Evolutionary conservation across 1,284 basidiomycete species (phyloP).

Genomic region (Ustilago vetiveriae): DNA sequence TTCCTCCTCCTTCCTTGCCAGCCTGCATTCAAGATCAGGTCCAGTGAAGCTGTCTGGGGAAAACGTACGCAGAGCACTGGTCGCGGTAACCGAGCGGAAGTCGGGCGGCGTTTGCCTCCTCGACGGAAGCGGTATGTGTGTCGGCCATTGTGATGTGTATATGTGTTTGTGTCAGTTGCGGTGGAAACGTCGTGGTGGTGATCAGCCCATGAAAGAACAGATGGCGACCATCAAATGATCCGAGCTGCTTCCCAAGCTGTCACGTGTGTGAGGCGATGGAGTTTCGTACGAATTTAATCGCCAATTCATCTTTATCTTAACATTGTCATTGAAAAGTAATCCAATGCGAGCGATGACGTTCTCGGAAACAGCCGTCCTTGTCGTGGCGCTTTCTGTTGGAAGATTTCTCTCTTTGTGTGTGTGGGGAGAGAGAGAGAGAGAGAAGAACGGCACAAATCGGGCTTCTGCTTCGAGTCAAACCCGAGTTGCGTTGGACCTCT

Average conservation of each 20-base stretch:
- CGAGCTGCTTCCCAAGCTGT: too few relatives aligned
- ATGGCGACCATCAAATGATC: neutral
- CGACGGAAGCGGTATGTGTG: slow-evolving; percentile 77
- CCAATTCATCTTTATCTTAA: too few relatives aligned
- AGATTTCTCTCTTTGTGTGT: too few relatives aligned
- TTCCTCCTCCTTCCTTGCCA: neutral
- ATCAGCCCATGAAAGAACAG: neutral
- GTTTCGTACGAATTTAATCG: too few relatives aligned
- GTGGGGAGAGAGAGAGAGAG: neutral
- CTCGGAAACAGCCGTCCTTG: slow-evolving; percentile 11
- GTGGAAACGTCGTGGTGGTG: neutral
- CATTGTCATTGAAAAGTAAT: too few relatives aligned
- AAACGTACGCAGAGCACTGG: slow-evolving; percentile 85
- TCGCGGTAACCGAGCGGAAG: slow-evolving; percentile 88
- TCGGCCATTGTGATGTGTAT: slow-evolving; percentile 42
- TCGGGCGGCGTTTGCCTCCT: slow-evolving; percentile 79
- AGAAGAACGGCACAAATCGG: slow-evolving; percentile 25
- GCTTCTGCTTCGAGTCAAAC: neutral
- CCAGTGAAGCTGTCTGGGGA: too few relatives aligned
- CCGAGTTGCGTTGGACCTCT: too few relatives aligned
- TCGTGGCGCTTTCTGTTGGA: too few relatives aligned
- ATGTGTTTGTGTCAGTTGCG: too few relatives aligned
- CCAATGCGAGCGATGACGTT: too few relatives aligned
- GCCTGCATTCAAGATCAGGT: too few relatives aligned
- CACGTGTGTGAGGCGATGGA: too few relatives aligned